phyloP scores from a whole-genome alignment of 2,329 filamentous ascomycete genomes.

The Claviceps cyperi region DNA sequence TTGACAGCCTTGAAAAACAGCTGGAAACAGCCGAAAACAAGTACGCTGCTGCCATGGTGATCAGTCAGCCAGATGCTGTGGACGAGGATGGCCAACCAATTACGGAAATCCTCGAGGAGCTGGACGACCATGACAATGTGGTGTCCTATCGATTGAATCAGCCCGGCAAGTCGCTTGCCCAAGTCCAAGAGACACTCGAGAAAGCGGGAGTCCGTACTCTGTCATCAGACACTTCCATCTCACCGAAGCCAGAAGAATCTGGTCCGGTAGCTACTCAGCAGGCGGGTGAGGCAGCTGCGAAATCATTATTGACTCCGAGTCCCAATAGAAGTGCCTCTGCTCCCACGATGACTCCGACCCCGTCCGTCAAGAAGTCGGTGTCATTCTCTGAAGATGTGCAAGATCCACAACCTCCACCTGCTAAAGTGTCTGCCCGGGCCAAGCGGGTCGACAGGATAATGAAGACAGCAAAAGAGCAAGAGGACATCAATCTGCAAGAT shows the following conservation, averaged over 20 bases:
- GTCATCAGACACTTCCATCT: conserved; percentile 2
- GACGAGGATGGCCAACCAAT: conserved; percentile 63
- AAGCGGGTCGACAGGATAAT: conserved; percentile 42
- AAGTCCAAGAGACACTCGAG: conserved; percentile 56
- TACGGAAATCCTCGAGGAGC: conserved; percentile 80
- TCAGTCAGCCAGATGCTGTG: conserved; percentile 44
- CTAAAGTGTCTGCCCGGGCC: conserved; percentile 25
- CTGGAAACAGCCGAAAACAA: conserved; percentile 55
- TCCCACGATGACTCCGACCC: not conserved
- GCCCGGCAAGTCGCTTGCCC: conserved; percentile 52
- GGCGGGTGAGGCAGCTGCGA: not conserved
- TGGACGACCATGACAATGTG: conserved; percentile 83
- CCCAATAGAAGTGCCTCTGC: not conserved
- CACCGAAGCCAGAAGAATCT: not conserved
- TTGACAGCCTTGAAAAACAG: conserved; percentile 58
- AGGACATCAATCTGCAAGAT: conserved; percentile 28
- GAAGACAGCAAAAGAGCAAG: conserved; percentile 39
- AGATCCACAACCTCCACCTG: conserved; percentile 11
- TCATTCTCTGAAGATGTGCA: conserved; percentile 45
- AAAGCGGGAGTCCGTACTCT: conserved; percentile 57
- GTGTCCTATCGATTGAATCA: conserved; percentile 50
- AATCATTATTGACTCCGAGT: not conserved
- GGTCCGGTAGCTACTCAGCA: not conserved
- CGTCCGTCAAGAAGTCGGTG: conserved; percentile 38
- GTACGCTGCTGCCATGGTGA: conserved; percentile 46